phyloP scores from a whole-genome alignment of 768 basidiomycete species.

The Polyporus arcularius region DNA sequence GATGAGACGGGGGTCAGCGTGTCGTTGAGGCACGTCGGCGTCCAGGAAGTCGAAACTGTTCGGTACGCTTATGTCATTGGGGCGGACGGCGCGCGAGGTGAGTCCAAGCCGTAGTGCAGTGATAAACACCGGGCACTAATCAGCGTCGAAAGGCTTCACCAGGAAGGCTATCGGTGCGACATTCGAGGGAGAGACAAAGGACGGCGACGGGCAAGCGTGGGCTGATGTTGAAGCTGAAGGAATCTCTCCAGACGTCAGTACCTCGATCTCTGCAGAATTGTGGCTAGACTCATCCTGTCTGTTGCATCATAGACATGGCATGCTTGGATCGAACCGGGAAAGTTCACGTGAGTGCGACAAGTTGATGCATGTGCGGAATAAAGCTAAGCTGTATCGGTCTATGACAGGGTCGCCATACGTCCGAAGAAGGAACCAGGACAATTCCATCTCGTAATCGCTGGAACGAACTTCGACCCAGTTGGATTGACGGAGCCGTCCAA shows the following conservation, averaged over 20 bases:
- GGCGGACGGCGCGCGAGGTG: conserved; percentile 41
- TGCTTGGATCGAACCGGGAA: conserved; percentile 18
- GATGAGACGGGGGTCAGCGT: conserved; percentile 32
- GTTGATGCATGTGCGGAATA: not conserved
- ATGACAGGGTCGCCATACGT: conserved; percentile 17
- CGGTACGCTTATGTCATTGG: conserved; percentile 39
- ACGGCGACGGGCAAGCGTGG: conserved; percentile 27
- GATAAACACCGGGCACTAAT: not conserved
- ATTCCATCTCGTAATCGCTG: conserved; percentile 5
- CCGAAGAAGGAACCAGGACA: not conserved
- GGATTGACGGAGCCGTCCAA: conserved; percentile 28
- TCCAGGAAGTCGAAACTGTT: conserved; percentile 30
- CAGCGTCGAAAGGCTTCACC: conserved; percentile 30
- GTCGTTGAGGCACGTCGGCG: conserved; percentile 24
- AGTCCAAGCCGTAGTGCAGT: not conserved
- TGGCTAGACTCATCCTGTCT: not conserved
- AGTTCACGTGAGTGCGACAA: conserved; percentile 8
- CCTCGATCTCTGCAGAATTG: too few species aligned
- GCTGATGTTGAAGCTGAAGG: conserved; percentile 43
- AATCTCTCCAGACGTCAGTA: conserved; percentile 9
- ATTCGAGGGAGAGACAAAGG: conserved; percentile 43
- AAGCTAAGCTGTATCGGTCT: not conserved
- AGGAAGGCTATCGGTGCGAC: conserved; percentile 42
- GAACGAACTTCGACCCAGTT: conserved; percentile 14
- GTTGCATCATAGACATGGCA: conserved; percentile 7